Base-by-base conservation (phyloP, 2,329 filamentous ascomycete species). In the Metarhizium album region DNA sequence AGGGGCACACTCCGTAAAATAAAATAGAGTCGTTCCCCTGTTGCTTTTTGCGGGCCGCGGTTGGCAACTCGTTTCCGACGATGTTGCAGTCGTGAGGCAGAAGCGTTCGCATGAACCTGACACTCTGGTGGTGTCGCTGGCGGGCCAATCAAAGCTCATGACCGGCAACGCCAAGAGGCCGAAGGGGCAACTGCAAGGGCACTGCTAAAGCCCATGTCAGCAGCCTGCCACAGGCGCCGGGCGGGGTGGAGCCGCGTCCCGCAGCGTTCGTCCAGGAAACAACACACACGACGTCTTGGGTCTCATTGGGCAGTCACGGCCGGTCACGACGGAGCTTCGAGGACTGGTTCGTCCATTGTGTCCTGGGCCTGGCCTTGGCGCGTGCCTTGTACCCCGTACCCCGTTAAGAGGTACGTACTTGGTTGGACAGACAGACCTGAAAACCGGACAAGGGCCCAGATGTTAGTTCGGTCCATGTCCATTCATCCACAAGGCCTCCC, bases 131-230 rank as follows among this genome's bases (percentile, higher is more conserved):
- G 38, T 35, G 35, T 47, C 29, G 31, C 20, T 4, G 13, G 8
- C 14, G 20, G 16, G 46, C 54, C 54, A 55, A 55, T 54, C 52
- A 53, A 31, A 16, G 48, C 22, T 18, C 14, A 14, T 46, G n/a
- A 47, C 43, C 3, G 47, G 43, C 27, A 46, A 14, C 37, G 18
- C 37, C 40, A 37, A 45, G 47, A 8, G 27, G 4, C 22, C 18
- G 29, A 29, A 47, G 45, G 40, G 38, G 46, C 50, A n/a, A n/a
- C n/a, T n/a, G n/a, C n/a, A 51, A 46, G 7, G 16, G n/a, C 16
- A 20, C 29, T 16, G 35, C 29, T n/a, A 22, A 18, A 24, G 29
- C 42, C 29, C 31, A 38, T 47, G 48, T 43, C 40, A n/a, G 45
- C 45, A 45, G 45, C 48, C 52, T 52, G 52, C 37, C 43, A 48